These are phyloP conservation scores for Linum trigynum DNA, from an alignment of 345 rosid species.

Conservation along the genomic window DNA sequence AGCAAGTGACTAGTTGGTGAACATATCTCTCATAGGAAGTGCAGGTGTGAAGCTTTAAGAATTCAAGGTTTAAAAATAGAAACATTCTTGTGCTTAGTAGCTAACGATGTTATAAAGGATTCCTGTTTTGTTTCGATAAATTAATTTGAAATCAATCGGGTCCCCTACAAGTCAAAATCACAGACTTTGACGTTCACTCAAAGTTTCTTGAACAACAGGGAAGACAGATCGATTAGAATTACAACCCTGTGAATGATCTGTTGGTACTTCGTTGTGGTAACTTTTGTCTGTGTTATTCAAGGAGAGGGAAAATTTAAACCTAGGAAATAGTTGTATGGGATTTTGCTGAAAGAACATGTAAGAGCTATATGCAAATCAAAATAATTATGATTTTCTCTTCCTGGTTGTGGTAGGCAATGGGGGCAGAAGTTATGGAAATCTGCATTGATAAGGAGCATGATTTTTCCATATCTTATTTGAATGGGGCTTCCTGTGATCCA, in stretches of 20 bases:
- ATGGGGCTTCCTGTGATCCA: constrained; percentile 37
- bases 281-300: neutral
- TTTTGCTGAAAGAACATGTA: constrained; percentile 4
- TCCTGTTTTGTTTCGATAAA: neutral
- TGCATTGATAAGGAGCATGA: constrained; percentile 82
- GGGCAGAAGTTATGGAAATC: constrained; percentile 45
- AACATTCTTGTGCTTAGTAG: no score
- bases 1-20: neutral
- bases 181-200: neutral
- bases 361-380: constrained; percentile 1
- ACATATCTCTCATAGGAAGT: neutral
- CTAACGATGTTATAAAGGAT: neutral
- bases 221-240: no score
- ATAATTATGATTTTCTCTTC: constrained; percentile 5
- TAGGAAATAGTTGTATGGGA: neutral
- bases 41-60: no score
- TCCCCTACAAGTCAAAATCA: neutral
- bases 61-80: no score
- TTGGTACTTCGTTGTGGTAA: neutral
- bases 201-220: no score
- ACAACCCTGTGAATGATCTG: neutral
- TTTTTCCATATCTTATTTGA: constrained; percentile 39
- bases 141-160: neutral
- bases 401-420: constrained; percentile 34
- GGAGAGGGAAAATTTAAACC: neutral